Conservation (phyloP, 176 grass and related monocot species). For the Musa itinerans region DNA sequence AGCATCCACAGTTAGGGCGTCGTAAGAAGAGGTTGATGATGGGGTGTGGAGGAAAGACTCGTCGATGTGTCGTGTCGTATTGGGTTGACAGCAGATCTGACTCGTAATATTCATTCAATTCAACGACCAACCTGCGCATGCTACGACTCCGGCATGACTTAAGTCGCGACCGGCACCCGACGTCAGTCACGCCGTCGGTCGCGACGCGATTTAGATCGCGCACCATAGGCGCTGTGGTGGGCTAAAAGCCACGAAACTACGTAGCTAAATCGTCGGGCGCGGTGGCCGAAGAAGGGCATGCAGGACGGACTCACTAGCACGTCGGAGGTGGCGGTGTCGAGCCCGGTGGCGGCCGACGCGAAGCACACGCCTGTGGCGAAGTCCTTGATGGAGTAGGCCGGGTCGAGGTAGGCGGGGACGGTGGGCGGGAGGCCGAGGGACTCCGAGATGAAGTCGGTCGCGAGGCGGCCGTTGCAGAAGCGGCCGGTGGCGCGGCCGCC, state of each 20-base stretch:
- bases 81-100: too few species aligned
- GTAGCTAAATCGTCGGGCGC: neutral
- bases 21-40: neutral
- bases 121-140: too few species aligned
- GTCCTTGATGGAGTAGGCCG: constrained; percentile 10
- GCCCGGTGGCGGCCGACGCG: constrained; percentile 8
- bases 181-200: too few species aligned
- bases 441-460: constrained; percentile 20
- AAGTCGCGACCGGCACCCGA: too few species aligned
- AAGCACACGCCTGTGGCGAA: constrained; percentile 18
- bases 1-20: neutral
- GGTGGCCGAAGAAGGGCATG: too few species aligned
- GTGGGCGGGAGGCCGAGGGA: constrained; percentile 13
- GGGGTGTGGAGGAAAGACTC: neutral
- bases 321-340: constrained; percentile 19
- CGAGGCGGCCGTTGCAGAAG: constrained; percentile 32
- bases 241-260: neutral
- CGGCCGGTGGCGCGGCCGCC: constrained; percentile 49
- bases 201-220: too few species aligned
- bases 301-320: neutral
- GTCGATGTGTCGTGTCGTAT: neutral
- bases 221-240: too few species aligned
- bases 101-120: too few species aligned
- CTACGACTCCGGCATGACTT: too few species aligned
- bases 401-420: constrained; percentile 19